phyloP scores from a whole-genome alignment of 495 filamentous ascomycete genomes.

The Aspergillus cavernicola region DNA sequence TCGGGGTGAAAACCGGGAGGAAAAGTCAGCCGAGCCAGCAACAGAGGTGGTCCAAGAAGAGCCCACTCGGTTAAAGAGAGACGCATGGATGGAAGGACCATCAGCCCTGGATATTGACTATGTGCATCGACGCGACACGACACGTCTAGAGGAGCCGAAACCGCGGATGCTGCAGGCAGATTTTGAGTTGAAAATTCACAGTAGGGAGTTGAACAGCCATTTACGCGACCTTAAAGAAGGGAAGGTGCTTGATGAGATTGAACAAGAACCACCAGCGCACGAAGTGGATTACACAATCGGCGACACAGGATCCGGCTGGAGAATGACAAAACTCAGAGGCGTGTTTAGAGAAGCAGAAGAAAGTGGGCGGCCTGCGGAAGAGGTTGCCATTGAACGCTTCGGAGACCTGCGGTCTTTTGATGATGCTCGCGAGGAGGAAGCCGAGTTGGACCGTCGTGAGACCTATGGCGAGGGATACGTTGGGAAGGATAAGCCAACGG shows the following conservation, averaged over 20 bases:
- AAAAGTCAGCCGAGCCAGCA: constrained; percentile 18
- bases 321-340: constrained; percentile 89
- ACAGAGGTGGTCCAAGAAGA: constrained; percentile 35
- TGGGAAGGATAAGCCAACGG: constrained; percentile 82
- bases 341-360: constrained; percentile 80
- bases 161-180: constrained; percentile 56
- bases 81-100: constrained; percentile 93
- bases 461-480: constrained; percentile 85
- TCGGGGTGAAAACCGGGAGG: constrained; percentile 21
- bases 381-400: constrained; percentile 76
- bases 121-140: constrained; percentile 60
- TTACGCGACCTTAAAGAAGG: constrained; percentile 60
- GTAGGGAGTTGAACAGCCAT: constrained; percentile 75
- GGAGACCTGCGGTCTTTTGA: constrained; percentile 84
- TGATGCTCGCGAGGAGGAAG: constrained; percentile 89
- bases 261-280: constrained; percentile 51
- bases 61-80: constrained; percentile 52
- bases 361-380: constrained; percentile 65
- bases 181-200: constrained; percentile 72
- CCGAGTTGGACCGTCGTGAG: constrained; percentile 80
- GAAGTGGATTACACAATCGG: constrained; percentile 84
- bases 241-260: constrained; percentile 48
- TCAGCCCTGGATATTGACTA: constrained; percentile 81
- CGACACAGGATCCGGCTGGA: constrained; percentile 85
- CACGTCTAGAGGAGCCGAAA: constrained; percentile 35